Conservation (phyloP, 192 early-diverging fungal genomes). For the Chytriomyces sp. region DNA sequence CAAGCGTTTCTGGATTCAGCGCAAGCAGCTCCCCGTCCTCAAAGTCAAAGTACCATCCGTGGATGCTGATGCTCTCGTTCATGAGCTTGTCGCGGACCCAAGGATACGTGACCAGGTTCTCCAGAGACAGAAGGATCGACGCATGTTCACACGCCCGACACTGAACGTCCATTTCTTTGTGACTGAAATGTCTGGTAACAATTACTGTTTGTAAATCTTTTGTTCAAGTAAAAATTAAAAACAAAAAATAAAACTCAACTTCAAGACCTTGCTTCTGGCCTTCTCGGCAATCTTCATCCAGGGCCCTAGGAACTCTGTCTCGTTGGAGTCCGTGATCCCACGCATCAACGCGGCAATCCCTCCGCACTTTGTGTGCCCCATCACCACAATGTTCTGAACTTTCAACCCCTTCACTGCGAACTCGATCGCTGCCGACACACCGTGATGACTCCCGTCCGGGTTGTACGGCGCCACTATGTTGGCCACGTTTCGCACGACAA, state of each 20-base stretch:
- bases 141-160: slow-evolving; percentile 49
- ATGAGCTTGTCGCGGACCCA: slow-evolving; percentile 44
- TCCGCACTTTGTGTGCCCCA: slow-evolving; percentile 56
- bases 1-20: slow-evolving; percentile 41
- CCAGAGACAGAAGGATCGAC: slow-evolving; percentile 46
- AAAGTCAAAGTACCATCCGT: slow-evolving; percentile 60
- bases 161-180: slow-evolving; percentile 36
- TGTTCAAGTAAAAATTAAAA: neutral
- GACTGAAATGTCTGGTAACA: slow-evolving; percentile 20
- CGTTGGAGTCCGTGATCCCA: slow-evolving; percentile 23
- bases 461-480: slow-evolving; percentile 53
- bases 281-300: slow-evolving; percentile 53
- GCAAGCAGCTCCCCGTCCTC: slow-evolving; percentile 47
- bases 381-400: slow-evolving; percentile 51
- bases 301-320: slow-evolving; percentile 48
- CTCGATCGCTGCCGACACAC: slow-evolving; percentile 51
- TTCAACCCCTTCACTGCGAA: slow-evolving; percentile 53
- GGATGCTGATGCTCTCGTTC: slow-evolving; percentile 43
- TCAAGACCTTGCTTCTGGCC: slow-evolving; percentile 48
- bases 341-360: slow-evolving; percentile 49
- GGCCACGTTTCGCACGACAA: slow-evolving; percentile 56
- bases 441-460: slow-evolving; percentile 43
- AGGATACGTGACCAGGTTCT: slow-evolving; percentile 52
- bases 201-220: neutral
- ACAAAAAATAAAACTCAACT: slow-evolving; percentile 6